phyloP scores from a whole-genome alignment of 805 yeast species.

The Starmerella apicola region DNA sequence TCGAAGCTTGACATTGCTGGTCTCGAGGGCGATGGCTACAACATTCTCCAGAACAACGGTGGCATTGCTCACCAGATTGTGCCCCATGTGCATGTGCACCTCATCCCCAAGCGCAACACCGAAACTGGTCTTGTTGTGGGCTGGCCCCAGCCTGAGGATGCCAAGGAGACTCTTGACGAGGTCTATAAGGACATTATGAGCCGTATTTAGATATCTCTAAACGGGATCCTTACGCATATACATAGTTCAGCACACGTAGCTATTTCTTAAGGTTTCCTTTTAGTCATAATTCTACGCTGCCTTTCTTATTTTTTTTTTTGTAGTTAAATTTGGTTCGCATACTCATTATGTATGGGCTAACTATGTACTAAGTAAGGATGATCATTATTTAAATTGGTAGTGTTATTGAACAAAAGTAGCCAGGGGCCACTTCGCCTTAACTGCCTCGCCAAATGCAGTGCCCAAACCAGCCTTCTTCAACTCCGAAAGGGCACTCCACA shows the following conservation, averaged over 20 bases:
- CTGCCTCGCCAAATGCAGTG: slow-evolving; percentile 9
- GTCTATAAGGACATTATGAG: slow-evolving; percentile 45
- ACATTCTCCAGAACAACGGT: slow-evolving; percentile 86
- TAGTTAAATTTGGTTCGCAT: too few relatives aligned
- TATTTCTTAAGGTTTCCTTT: not conserved
- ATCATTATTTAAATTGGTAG: too few relatives aligned
- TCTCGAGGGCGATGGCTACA: slow-evolving; percentile 60
- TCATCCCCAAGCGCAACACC: slow-evolving; percentile 73
- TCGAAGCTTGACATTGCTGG: slow-evolving; percentile 45
- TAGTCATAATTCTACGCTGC: not conserved
- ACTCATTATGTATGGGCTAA: too few relatives aligned
- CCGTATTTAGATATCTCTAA: slow-evolving; percentile 6
- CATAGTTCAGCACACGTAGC: not conserved
- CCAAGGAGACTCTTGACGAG: slow-evolving; percentile 49
- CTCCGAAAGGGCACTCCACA: slow-evolving; percentile 9
- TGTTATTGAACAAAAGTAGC: slow-evolving; percentile 8
- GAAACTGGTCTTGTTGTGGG: slow-evolving; percentile 73
- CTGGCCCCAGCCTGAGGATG: slow-evolving; percentile 85
- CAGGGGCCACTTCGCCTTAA: slow-evolving; percentile 15
- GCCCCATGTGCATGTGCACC: slow-evolving; percentile 92
- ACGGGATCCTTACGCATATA: not conserved
- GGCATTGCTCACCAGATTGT: slow-evolving; percentile 91
- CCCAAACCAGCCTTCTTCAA: slow-evolving; percentile 13
- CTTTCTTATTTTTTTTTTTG: not conserved
- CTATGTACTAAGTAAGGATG: too few relatives aligned